These are phyloP conservation scores for Termitomyces sp. DNA, from an alignment of 768 basidiomycete species.

Conservation along the genomic window DNA sequence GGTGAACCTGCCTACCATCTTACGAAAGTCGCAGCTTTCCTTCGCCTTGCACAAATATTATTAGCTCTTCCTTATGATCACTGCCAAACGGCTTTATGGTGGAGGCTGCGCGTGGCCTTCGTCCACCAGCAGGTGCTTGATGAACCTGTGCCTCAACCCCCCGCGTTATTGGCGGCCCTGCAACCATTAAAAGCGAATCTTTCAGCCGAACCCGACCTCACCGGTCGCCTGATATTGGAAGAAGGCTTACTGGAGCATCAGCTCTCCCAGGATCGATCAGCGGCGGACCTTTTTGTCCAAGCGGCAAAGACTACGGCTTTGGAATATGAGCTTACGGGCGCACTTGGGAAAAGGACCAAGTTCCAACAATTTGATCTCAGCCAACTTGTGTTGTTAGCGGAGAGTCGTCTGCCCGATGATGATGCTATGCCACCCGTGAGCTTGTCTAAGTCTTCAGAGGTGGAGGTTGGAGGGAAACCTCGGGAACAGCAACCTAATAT, in stretches of 20 bases:
- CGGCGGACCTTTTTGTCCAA: conserved; percentile 69
- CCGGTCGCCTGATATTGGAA: conserved; percentile 66
- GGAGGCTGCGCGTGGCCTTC: conserved; percentile 70
- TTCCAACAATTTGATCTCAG: conserved; percentile 82
- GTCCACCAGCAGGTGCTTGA: conserved; percentile 81
- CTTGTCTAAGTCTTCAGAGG: conserved; percentile 5
- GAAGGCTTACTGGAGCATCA: conserved; percentile 74
- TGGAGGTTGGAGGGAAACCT: not conserved
- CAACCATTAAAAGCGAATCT: conserved; percentile 33
- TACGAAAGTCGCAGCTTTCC: conserved; percentile 56
- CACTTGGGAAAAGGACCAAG: conserved; percentile 89
- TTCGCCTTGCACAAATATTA: conserved; percentile 71
- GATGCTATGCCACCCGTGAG: conserved; percentile 10
- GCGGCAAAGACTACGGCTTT: conserved; percentile 76
- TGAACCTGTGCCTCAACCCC: conserved; percentile 63
- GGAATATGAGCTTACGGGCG: conserved; percentile 88
- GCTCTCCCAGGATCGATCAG: conserved; percentile 69
- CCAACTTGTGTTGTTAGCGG: conserved; percentile 92
- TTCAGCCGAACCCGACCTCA: conserved; percentile 54
- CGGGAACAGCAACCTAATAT: conserved; percentile 24
- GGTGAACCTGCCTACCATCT: conserved; percentile 98
- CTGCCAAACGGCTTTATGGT: conserved; percentile 60
- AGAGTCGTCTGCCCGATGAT: conserved; percentile 53
- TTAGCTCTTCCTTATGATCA: conserved; percentile 46
- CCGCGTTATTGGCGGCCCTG: conserved; percentile 33